phyloP scores from a whole-genome alignment of 1,284 basidiomycete genomes.

The Rhodofomes roseus region DNA sequence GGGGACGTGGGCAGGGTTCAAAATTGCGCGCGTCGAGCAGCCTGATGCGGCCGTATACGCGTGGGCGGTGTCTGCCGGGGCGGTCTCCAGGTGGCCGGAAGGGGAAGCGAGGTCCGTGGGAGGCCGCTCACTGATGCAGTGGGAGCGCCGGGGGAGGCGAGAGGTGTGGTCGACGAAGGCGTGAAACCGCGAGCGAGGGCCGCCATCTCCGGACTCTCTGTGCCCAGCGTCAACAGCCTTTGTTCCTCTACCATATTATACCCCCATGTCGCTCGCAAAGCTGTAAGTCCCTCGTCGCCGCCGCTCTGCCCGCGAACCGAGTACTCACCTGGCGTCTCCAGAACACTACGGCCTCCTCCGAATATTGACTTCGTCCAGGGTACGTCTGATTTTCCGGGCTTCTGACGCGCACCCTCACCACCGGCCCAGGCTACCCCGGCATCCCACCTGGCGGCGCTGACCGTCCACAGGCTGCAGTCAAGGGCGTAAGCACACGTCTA shows the following conservation, averaged over 20 bases:
- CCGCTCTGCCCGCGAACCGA: background rate
- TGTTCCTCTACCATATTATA: constrained; percentile 12
- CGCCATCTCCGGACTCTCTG: background rate
- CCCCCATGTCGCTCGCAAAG: constrained; percentile 21
- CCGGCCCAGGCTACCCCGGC: constrained; percentile 67
- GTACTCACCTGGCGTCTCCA: constrained; percentile 24
- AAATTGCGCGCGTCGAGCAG: constrained; percentile 4
- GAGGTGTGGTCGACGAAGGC: background rate
- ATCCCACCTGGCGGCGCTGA: constrained; percentile 70
- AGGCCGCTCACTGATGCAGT: background rate
- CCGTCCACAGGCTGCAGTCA: constrained; percentile 73
- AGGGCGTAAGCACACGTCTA: constrained; percentile 58
- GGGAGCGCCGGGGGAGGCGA: background rate
- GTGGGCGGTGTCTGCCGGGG: background rate
- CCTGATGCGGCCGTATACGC: background rate
- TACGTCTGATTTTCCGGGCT: constrained; percentile 27
- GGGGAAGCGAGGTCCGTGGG: background rate
- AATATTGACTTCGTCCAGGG: constrained; percentile 83
- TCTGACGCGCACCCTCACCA: constrained; percentile 8
- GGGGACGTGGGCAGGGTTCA: constrained; percentile 1
- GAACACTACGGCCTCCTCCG: constrained; percentile 73
- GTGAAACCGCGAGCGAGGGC: background rate
- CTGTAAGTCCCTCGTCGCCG: constrained; percentile 5
- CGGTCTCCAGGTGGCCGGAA: background rate
- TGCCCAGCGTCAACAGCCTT: background rate